Base-by-base conservation (phyloP, 495 filamentous ascomycete species). In the Amorphotheca resinae region DNA sequence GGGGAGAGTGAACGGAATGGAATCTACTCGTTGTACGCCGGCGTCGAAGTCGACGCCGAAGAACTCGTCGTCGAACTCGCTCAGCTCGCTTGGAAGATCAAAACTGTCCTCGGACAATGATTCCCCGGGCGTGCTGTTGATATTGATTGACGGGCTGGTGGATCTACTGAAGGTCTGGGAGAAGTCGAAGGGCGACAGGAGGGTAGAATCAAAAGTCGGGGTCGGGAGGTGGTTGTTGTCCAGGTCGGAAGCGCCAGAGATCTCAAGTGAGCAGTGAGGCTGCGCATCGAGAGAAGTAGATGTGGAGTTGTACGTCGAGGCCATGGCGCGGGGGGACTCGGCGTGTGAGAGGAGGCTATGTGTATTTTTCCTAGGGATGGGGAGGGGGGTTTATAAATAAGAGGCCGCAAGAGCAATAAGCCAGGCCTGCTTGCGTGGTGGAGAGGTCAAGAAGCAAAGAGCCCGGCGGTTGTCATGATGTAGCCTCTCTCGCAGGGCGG, bases 21-120 rank as follows among this genome's bases (percentile, higher is more conserved):
- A 52, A 30, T 51, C 45, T 17, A 45, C 32, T 42, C 52, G 42
- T 9, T 36, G 22, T 3, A 49, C 51, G 6, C 47, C 48, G 15
- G 43, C 45, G 38, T 49, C 51, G 34, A 57, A 57, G 51, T 54
- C 41, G n/a, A 57, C 49, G 3, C 54, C 54, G 26, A 51, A 50
- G 49, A 57, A 57, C 2, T 50, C 36, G 26, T 52, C 51, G 5
- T 48, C 45, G 26, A 46, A n/a, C 3, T 54, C 51, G 28, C 50
- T 51, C 48, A 44, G 41, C 30, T 57, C 51, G 42, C 54, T 54
- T n/a, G 36, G 35, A 20, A 46, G 44, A 39, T 54, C 50, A 20
- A 31, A 44, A 42, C 49, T 52, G 22, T 51, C 50, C 16, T 52
- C 54, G 9, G 49, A 49, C 9, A 26, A n/a, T 25, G 44, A 48